Base-by-base conservation (phyloP, 2,329 filamentous ascomycete genomes). In the Microcera coccophila region DNA sequence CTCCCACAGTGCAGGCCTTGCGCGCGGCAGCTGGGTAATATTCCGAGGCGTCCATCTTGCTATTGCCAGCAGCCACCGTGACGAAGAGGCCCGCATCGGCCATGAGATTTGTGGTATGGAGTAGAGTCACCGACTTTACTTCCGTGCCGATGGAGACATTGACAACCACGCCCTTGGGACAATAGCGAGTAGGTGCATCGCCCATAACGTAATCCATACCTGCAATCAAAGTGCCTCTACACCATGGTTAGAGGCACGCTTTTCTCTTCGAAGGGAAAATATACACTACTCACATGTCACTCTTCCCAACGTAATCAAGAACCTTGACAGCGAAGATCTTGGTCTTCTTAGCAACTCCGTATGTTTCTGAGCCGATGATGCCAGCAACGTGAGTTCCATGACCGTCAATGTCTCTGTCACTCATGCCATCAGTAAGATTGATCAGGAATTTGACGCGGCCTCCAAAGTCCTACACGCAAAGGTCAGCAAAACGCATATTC, bases 31-130 rank as follows among this genome's bases (percentile, higher is more conserved):
- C 75, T 1, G 76, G 75, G 0, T 75, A 79, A 33, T 57, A 64
- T 47, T 62, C 59, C 12, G 41, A 38, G 1, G 67, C 66, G 41
- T 73, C 64, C 15, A 54, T 58, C 47, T 65, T 61, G 17, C 64
- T 62, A 57, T 80, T 80, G 15, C 78, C 78, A 16, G 78, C 77
- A 4, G 78, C 76, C 1, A 78, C 75, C 20, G 75, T 72, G 2
- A 73, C 67, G 38, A 77, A 68, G 22, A 82, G 62, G 17, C 76
- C 76, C 2, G 54, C 52, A 53, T 70, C 70, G 38, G 75, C 73
- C 18, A 61, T 63, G 26, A 69, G 64, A 15, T 79, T 67, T 35
- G 74, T 74, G 26, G 54, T 58, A 66, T 79, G 79, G 54, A 78
- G 64, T 32, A n/a, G n/a, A n/a, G n/a, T n/a, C 12, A 26, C 22